Evolutionary conservation across 495 filamentous ascomycete genomes (phyloP).

Genomic region (Penicillium samsonianum): DNA sequence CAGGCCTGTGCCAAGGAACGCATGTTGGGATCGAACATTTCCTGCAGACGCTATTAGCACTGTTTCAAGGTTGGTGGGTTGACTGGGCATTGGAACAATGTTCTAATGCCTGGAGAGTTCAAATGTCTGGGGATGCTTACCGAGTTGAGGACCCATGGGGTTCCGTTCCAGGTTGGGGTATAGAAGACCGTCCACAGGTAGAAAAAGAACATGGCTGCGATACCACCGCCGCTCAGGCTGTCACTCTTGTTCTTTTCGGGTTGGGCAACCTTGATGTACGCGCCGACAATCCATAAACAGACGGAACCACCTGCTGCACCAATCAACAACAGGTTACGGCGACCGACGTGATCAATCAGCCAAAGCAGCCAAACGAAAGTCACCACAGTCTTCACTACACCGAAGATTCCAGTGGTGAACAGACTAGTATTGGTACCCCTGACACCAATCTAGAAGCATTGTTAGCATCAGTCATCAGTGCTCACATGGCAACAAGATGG

Average conservation of each 20-base stretch:
- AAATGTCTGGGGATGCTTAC: conserved; percentile 25
- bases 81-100: background rate
- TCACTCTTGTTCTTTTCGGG: conserved; percentile 37
- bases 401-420: conserved; percentile 57
- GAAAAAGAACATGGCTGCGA: conserved; percentile 76
- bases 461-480: background rate
- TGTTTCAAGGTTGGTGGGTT: background rate
- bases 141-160: conserved; percentile 66
- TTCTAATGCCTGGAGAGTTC: background rate
- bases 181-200: conserved; percentile 81
- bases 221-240: conserved; percentile 56
- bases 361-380: conserved; percentile 68
- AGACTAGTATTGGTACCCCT: conserved; percentile 48
- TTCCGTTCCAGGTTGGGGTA: conserved; percentile 74
- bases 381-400: conserved; percentile 56
- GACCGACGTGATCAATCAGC: conserved; percentile 70
- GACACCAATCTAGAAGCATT: conserved; percentile 50
- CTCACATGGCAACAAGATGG: background rate
- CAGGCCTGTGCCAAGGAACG: conserved; percentile 68
- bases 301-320: conserved; percentile 69
- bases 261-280: conserved; percentile 62
- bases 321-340: conserved; percentile 68
- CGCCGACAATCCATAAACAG: conserved; percentile 77
- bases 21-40: conserved; percentile 63
- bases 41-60: conserved; percentile 28